These are phyloP conservation scores for Saccharomycopsis babjevae DNA, from an alignment of 805 yeast species.

Conservation along the genomic window DNA sequence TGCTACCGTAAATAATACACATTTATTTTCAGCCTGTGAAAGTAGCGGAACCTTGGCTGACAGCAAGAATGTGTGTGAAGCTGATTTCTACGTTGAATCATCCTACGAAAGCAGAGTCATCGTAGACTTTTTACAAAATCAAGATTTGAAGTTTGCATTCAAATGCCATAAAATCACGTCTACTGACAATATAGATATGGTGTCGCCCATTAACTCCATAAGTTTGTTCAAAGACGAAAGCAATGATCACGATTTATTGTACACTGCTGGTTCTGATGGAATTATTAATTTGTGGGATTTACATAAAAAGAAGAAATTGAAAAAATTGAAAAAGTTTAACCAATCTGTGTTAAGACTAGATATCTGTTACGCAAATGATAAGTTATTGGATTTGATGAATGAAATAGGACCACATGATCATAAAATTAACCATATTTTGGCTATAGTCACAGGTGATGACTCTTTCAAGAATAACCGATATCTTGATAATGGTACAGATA, in stretches of 20 bases:
- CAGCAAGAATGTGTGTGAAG: neutral
- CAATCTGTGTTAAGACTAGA: conserved; percentile 9
- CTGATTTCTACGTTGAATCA: conserved; percentile 12
- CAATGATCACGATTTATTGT: conserved; percentile 7
- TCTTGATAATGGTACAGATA: conserved; percentile 4
- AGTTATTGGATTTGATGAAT: neutral
- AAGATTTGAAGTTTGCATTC: conserved; percentile 17
- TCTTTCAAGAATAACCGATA: conserved; percentile 28
- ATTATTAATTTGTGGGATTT: conserved; percentile 17
- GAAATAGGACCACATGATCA: neutral
- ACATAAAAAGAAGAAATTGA: conserved; percentile 17
- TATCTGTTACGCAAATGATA: neutral
- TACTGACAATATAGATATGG: conserved; percentile 12
- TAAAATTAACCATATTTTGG: conserved; percentile 23
- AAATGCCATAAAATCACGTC: conserved; percentile 15
- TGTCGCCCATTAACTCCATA: conserved; percentile 16
- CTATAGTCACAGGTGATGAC: conserved; percentile 42
- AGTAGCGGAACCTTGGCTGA: neutral
- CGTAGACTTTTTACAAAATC: conserved; percentile 11
- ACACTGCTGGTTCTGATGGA: conserved; percentile 18
- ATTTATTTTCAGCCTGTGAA: neutral
- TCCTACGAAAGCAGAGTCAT: conserved; percentile 16
- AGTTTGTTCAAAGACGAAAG: neutral
- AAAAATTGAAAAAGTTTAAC: conserved; percentile 13
- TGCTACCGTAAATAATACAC: neutral